Percentiles rank a stretch among this genome's conserved stretches.
Conservation (phyloP, 768 basidiomycete species). For the Rhizopogon roseolus region DNA sequence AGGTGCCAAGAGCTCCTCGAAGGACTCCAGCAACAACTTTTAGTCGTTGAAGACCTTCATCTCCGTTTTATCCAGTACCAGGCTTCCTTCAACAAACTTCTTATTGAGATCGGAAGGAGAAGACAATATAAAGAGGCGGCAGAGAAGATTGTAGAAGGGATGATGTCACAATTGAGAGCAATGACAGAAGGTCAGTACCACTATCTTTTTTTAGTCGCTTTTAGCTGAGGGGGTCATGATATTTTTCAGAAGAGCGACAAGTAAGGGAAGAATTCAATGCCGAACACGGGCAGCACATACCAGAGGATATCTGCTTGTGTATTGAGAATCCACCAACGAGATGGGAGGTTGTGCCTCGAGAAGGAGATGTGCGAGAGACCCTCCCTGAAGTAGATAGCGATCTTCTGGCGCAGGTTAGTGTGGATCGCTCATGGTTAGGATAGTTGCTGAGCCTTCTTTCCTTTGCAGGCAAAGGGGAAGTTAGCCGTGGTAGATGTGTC, state of each 20-base stretch:
- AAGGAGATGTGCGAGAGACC: constrained; percentile 49
- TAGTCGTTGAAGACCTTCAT: constrained; percentile 59
- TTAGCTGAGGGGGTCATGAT: not conserved
- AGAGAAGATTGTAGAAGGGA: constrained; percentile 59
- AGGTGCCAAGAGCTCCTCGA: constrained; percentile 51
- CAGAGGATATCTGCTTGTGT: constrained; percentile 75
- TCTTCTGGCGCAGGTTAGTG: constrained; percentile 49
- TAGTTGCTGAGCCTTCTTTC: not conserved
- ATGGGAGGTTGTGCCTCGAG: constrained; percentile 61
- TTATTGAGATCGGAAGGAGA: constrained; percentile 70
- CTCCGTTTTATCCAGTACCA: constrained; percentile 66
- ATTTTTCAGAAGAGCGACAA: constrained; percentile 56
- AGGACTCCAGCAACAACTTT: constrained; percentile 55
- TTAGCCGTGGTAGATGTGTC: constrained; percentile 10
- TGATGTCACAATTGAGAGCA: constrained; percentile 57
- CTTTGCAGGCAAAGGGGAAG: constrained; percentile 27
- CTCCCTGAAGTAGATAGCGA: constrained; percentile 62
- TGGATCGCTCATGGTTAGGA: not conserved
- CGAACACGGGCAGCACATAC: constrained; percentile 69
- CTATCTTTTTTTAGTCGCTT: not conserved
- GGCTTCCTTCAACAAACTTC: constrained; percentile 66
- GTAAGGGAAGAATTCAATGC: constrained; percentile 65
- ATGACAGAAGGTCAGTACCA: constrained; percentile 57
- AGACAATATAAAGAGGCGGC: constrained; percentile 60
- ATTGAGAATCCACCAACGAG: constrained; percentile 70